These are phyloP conservation scores for Pseudonitzschia pungens DNA, from an alignment of 108 stramenopile species.

Conservation along the genomic window DNA sequence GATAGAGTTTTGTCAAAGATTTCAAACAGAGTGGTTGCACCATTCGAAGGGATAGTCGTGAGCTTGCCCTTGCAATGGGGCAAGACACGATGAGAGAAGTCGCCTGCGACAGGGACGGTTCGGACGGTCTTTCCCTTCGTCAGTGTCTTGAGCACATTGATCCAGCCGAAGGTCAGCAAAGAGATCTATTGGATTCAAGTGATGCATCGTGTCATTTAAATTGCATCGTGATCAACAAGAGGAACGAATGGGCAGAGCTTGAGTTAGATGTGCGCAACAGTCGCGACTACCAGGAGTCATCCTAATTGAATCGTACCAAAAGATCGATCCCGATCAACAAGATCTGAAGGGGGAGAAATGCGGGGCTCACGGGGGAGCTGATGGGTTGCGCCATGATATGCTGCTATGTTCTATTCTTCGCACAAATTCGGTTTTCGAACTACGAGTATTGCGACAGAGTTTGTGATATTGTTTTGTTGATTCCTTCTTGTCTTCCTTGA, in stretches of 20 bases:
- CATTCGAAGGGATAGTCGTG: conserved; percentile 46
- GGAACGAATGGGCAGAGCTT: background rate
- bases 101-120: conserved; percentile 68
- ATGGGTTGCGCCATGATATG: conserved; percentile 8
- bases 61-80: conserved; percentile 50
- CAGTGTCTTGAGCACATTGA: conserved; percentile 63
- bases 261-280: background rate
- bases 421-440: no score
- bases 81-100: conserved; percentile 65
- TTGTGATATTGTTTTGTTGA: no score
- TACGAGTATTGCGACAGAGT: no score
- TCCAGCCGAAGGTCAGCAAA: conserved; percentile 78
- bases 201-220: background rate
- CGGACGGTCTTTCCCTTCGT: conserved; percentile 50
- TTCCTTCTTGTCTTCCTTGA: no score
- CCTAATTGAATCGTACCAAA: conserved; percentile 44
- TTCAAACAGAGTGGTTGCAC: conserved; percentile 73
- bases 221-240: background rate
- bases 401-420: background rate
- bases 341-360: conserved; percentile 70
- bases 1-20: conserved; percentile 49
- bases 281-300: background rate
- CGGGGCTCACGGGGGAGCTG: background rate
- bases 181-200: conserved; percentile 46
- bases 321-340: conserved; percentile 77